These are phyloP conservation scores for Musa itinerans DNA, from an alignment of 176 grass and related monocot genomes.

Conservation along the genomic window DNA sequence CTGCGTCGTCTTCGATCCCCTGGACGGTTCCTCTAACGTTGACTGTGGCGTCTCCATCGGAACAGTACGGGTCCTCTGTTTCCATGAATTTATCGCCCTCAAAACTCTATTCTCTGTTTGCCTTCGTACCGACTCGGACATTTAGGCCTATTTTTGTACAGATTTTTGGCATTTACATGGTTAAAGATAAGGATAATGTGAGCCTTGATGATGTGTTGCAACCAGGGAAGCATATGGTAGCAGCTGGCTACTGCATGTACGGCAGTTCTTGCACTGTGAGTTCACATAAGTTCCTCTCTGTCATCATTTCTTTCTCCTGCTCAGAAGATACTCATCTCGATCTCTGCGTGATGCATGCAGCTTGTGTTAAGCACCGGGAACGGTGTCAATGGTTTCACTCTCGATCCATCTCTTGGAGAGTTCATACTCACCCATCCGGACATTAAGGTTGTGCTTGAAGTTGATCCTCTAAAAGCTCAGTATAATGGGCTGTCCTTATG, in stretches of 20 bases:
- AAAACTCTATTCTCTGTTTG: neutral
- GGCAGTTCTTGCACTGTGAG: constrained; percentile 94
- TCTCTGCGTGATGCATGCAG: constrained; percentile 14
- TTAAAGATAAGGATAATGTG: constrained; percentile 48
- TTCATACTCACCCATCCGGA: constrained; percentile 91
- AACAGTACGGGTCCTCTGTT: constrained; percentile 43
- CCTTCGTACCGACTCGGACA: neutral
- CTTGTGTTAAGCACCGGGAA: constrained; percentile 76
- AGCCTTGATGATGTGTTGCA: constrained; percentile 71
- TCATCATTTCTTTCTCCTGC: neutral
- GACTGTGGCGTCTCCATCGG: constrained; percentile 94
- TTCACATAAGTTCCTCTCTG: neutral
- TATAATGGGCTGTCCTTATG: neutral
- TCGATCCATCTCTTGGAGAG: constrained; percentile 90
- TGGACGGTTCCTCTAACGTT: constrained; percentile 93
- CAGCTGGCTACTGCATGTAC: constrained; percentile 96
- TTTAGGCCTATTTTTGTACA: neutral
- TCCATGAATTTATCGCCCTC: neutral
- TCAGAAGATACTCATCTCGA: neutral
- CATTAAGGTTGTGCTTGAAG: constrained; percentile 43
- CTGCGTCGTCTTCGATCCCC: constrained; percentile 85
- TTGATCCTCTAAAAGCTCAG: neutral
- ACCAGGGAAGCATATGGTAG: constrained; percentile 77
- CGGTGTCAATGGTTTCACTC: constrained; percentile 90
- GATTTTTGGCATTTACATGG: constrained; percentile 63